Evolutionary conservation across 2,329 filamentous ascomycete genomes (phyloP).

Genomic region (Fusarium algeriense): DNA sequence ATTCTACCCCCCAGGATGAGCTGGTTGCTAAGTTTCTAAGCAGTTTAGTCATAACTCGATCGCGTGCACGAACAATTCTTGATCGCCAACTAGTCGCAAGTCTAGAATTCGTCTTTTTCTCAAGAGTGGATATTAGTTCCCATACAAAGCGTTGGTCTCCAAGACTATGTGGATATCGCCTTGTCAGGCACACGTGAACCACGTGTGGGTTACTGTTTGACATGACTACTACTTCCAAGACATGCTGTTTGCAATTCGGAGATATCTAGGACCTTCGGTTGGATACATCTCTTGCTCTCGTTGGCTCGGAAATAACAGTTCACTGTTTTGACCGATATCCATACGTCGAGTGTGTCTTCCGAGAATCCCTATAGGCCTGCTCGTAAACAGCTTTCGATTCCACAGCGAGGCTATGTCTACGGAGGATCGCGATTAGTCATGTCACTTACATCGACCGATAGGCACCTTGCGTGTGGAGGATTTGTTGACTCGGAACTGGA

Average conservation of each 20-base stretch:
- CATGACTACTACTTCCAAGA: background rate
- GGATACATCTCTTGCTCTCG: background rate
- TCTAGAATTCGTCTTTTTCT: background rate
- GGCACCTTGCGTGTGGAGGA: no score
- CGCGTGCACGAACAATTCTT: background rate
- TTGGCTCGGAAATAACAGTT: background rate
- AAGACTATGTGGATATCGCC: background rate
- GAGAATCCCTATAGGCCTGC: background rate
- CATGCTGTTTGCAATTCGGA: background rate
- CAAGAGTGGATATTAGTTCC: background rate
- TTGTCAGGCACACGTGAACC: slow-evolving; percentile 1
- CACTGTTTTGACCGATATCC: no score
- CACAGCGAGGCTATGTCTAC: background rate
- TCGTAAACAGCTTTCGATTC: background rate
- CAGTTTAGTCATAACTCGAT: background rate
- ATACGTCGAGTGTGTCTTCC: background rate
- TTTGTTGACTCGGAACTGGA: background rate
- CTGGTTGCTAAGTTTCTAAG: background rate
- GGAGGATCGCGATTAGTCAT: background rate
- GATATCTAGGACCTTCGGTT: background rate
- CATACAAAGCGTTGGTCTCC: background rate
- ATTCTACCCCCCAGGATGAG: background rate
- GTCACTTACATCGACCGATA: background rate
- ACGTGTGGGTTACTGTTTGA: background rate
- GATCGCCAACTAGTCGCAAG: background rate